Base-by-base conservation (phyloP, 192 early-diverging fungal species). In the Backusella macrospora region DNA sequence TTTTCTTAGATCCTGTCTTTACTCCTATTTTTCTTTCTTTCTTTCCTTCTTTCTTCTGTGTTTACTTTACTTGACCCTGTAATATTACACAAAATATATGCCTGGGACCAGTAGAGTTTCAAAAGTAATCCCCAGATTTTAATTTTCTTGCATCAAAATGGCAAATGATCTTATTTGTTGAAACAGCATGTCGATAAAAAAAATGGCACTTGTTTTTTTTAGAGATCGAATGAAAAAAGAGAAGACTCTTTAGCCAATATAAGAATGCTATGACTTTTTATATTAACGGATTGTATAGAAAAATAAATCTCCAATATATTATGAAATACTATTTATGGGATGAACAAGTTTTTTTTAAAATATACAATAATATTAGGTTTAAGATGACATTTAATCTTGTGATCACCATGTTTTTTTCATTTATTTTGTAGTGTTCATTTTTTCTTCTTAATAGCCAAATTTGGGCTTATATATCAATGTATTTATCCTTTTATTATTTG, bases 371-470 rank as follows among this genome's bases (percentile, higher is more conserved):
- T 59, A 59, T 59, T 59, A 59, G 26, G 52, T 59, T 59, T 59
- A 23, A 59, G 52, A 59, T 59, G 52, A 59, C 21, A 59, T 59
- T 26, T 59, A 59, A 59, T 59, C 52, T 59, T n/a, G 13, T 59
- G 52, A 59, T 59, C 52, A 59, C 52, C 18, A 59, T 59, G 52
- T 9, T 59, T 59, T 59, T 59, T 59, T 59, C 52, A 59, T 59
- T 59, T 59, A 59, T 34, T 34, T 34, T 59, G 8, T 59, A n/a
- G 52, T 26, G 18, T 52, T n/a, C 18, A 52, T 18, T 43, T 34
- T 34, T 52, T 52, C n/a, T 59, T 59, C 52, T 59, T 59, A 59
- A 59, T 59, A 59, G 52, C 18, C 52, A 59, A 59, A 59, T 59
- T 26, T 23, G 12, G 52, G 26, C 26, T 13, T 59, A 23, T 12